Percentiles rank a stretch among this genome's conserved stretches.
Evolutionary conservation across 768 basidiomycete species (phyloP).

Genomic region (Amanita rimosa): DNA sequence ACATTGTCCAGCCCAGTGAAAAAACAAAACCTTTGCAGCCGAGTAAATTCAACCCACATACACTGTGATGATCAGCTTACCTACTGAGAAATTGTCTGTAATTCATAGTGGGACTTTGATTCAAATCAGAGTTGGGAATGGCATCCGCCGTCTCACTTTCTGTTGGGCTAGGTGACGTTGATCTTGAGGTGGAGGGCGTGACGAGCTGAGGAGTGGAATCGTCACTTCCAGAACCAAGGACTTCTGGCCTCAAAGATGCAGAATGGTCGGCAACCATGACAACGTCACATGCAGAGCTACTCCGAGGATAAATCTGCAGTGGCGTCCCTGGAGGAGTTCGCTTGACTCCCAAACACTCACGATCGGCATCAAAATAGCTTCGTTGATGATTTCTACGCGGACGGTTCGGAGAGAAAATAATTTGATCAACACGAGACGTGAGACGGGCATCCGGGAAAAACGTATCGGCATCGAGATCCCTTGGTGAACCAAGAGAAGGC

Average conservation of each 20-base stretch:
- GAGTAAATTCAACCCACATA: background rate
- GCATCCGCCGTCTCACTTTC: constrained; percentile 9
- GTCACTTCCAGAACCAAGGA: constrained; percentile 20
- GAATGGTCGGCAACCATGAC: constrained; percentile 10
- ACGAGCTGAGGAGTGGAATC: constrained; percentile 36
- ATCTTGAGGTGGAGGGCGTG: constrained; percentile 30
- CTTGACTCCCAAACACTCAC: constrained; percentile 20
- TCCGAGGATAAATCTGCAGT: constrained; percentile 11
- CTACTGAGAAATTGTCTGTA: constrained; percentile 56
- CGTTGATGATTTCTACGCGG: constrained; percentile 41
- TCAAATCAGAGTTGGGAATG: constrained; percentile 10
- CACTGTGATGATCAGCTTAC: constrained; percentile 24
- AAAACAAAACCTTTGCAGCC: constrained; percentile 56
- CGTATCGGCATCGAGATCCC: constrained; percentile 27
- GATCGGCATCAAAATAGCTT: constrained; percentile 38
- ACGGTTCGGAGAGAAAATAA: constrained; percentile 15
- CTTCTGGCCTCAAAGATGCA: constrained; percentile 10
- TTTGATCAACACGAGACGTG: constrained; percentile 17
- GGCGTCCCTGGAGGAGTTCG: constrained; percentile 39
- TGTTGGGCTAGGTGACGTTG: constrained; percentile 28
- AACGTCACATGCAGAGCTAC: constrained; percentile 8
- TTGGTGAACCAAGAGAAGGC: constrained; percentile 36
- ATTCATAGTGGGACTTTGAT: constrained; percentile 23
- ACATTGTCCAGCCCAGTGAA: constrained; percentile 48
- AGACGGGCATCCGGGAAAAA: constrained; percentile 14